Evolutionary conservation across 2,329 filamentous ascomycete species (phyloP).

Genomic region (Fusarium newnesense): DNA sequence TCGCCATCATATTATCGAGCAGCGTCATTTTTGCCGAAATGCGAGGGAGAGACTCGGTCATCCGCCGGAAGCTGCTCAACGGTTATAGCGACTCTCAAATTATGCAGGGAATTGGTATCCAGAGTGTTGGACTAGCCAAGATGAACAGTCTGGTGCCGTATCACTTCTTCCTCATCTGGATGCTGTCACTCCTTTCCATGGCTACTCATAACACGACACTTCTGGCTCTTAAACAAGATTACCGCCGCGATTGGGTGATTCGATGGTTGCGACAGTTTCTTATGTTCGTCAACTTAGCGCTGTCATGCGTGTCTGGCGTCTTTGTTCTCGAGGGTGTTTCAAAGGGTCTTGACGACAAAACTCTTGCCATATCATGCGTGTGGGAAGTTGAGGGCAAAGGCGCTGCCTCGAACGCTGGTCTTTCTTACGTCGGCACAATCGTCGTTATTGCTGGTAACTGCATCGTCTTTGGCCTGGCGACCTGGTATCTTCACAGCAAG

Average conservation of each 20-base stretch:
- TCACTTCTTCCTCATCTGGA: conserved; percentile 78
- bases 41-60: conserved; percentile 58
- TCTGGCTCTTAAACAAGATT: conserved; percentile 72
- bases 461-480: conserved; percentile 67
- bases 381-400: conserved; percentile 59
- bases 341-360: conserved; percentile 60
- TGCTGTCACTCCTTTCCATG: conserved; percentile 71
- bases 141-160: conserved; percentile 69
- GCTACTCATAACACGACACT: conserved; percentile 73
- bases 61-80: conserved; percentile 72
- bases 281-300: conserved; percentile 72
- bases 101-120: conserved; percentile 75
- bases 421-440: conserved; percentile 69
- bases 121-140: conserved; percentile 70
- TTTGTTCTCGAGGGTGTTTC: conserved; percentile 67
- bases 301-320: conserved; percentile 66
- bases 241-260: conserved; percentile 73
- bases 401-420: conserved; percentile 52
- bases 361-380: conserved; percentile 70
- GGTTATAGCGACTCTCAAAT: conserved; percentile 76
- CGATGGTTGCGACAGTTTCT: conserved; percentile 72
- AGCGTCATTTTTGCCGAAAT: conserved; percentile 67
- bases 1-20: conserved; percentile 65
- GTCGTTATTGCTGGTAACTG: conserved; percentile 68
- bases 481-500: conserved; percentile 72